A percentile compares a stretch with the other conserved stretches of the same genome.
These are phyloP conservation scores for Apophysomyces sp. DNA, from an alignment of 371 early-diverging fungal genomes.

Conservation along the genomic window DNA sequence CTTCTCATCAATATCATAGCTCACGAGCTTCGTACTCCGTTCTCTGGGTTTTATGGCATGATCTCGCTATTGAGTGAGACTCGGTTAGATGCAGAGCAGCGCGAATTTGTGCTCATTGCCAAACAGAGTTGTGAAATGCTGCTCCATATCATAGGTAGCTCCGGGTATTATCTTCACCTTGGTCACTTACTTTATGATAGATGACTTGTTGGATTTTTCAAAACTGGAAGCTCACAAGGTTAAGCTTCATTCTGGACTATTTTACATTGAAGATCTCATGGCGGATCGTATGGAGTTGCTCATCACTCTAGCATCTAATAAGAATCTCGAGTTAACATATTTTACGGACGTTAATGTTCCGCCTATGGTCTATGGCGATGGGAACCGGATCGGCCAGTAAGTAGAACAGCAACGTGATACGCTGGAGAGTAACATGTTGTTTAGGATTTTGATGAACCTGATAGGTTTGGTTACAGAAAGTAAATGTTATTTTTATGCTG, in stretches of 20 bases:
- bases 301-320: conserved; percentile 51
- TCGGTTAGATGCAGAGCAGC: conserved; percentile 50
- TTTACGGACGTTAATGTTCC: conserved; percentile 42
- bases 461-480: conserved; percentile 14
- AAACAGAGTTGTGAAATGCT: conserved; percentile 63
- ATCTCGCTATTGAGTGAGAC: conserved; percentile 57
- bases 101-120: conserved; percentile 61
- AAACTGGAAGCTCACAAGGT: conserved; percentile 66
- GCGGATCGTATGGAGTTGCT: conserved; percentile 56
- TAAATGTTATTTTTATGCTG: neutral
- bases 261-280: conserved; percentile 56
- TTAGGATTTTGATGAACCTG: conserved; percentile 42
- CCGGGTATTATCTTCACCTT: neutral
- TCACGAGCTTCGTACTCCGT: conserved; percentile 53
- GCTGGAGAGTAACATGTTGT: neutral
- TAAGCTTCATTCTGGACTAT: conserved; percentile 47
- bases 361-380: conserved; percentile 46
- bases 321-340: conserved; percentile 51
- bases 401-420: neutral
- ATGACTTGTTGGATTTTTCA: conserved; percentile 63
- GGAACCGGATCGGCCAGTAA: conserved; percentile 47
- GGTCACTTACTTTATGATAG: conserved; percentile 5
- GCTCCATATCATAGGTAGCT: conserved; percentile 52
- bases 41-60: conserved; percentile 63
- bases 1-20: conserved; percentile 7